Base-by-base conservation (phyloP, 441 rosid species). In the Aquilaria agallochum region DNA sequence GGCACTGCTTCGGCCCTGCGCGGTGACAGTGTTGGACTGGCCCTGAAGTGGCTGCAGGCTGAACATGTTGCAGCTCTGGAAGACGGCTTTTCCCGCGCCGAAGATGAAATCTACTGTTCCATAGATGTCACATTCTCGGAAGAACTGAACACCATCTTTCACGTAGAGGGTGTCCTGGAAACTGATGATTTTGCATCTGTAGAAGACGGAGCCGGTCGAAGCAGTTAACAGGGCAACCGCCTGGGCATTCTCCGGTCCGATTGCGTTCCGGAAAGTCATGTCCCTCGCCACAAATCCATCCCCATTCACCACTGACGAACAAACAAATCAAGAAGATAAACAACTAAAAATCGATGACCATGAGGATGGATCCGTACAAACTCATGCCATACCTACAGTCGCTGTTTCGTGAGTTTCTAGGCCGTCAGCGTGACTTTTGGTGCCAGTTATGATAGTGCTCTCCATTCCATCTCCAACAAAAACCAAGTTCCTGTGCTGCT, bases 391-490 rank as follows among this genome's bases (percentile, higher is more conserved):
- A 77, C 75, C 64, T 31, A 71, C 34, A 2, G 76, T 74, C n/a
- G 78, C 78, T 0, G 81, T 62, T 31, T 65, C 54, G 60, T 63
- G 62, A 11, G 78, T 74, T 13, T 65, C 60, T 30, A 51, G 44
- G 9, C 81, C 78, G 57, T 72, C 78, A 27, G 60, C 73, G 9
- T 64, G 32, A 68, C 70, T 77, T 52, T 62, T 68, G 60, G 58
- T 31, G 40, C 78, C 81, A 54, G 62, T 67, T 42, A 78, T 51
- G 46, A 69, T 61, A 47, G 79, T 72, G 51, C 13, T 63, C 10
- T 55, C 36, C 74, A 65, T 70, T 45, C 79, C 79, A 30, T 74
- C 79, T 54, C 82, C 79, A 1, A 66, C 49, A 2, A 78, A 40
- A 60, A 60, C 67, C 47, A 74, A 52, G 46, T 78, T 69, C 15